Evolutionary conservation across 345 rosid genomes (phyloP).

Genomic region (Fremontodendron californicum): DNA sequence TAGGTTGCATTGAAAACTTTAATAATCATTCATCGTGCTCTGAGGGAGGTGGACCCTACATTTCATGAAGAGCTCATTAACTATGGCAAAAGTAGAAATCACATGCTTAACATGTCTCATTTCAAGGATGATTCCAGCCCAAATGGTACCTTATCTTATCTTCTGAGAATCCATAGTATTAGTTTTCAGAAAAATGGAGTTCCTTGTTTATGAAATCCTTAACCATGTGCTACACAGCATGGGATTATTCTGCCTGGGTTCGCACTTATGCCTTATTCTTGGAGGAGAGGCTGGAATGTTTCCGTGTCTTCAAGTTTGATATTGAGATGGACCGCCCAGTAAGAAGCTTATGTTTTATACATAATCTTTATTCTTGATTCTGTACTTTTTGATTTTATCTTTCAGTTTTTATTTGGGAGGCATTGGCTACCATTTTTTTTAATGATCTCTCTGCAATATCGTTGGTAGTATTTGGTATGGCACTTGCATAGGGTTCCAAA

Average conservation of each 20-base stretch:
- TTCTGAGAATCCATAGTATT: neutral
- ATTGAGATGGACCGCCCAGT: constrained; percentile 78
- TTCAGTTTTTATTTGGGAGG: too few species aligned
- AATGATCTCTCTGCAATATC: neutral
- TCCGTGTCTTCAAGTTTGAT: constrained; percentile 83
- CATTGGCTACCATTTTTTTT: too few species aligned
- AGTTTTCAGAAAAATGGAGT: neutral
- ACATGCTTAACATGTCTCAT: constrained; percentile 95
- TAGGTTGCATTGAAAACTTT: constrained; percentile 96
- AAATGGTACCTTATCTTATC: constrained; percentile 47
- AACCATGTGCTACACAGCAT: constrained; percentile 47
- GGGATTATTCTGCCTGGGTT: constrained; percentile 98
- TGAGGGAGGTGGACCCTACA: constrained; percentile 97
- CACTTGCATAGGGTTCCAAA: neutral
- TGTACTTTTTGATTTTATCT: neutral
- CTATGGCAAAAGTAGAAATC: constrained; percentile 84
- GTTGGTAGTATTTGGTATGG: neutral
- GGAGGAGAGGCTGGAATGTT: constrained; percentile 94
- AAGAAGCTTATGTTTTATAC: constrained; percentile 28
- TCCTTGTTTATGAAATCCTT: constrained; percentile 13
- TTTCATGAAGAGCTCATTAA: constrained; percentile 94
- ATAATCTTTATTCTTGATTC: neutral
- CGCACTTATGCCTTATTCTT: constrained; percentile 81
- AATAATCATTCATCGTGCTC: constrained; percentile 85
- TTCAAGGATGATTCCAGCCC: constrained; percentile 98